Base-by-base conservation (phyloP, 345 rosid species). In the Eutrema heterophyllum region DNA sequence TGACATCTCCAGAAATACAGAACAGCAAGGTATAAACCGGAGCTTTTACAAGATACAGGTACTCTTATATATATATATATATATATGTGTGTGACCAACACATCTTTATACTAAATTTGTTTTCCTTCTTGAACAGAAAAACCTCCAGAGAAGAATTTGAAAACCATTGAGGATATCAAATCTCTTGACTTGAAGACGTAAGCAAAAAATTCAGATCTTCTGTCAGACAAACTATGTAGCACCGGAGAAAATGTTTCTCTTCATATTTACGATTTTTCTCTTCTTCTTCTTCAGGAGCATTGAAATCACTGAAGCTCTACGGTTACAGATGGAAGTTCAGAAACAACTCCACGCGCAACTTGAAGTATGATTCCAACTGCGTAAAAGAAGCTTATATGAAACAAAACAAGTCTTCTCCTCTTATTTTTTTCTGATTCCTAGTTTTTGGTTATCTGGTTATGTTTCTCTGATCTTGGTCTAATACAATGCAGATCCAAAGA, bases 281-380 rank as follows among this genome's bases (percentile, higher is more conserved):
- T 56, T 56, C 15, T 15, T 60, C 33, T 39, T 64, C 38, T 44
- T 24, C 52, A 78, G 81, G 73, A 78, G 81, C 73, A 72, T 66
- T 50, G 71, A 65, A 14, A 78, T 78, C 21, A 87, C 93, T 16
- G 97, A 90, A 86, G 93, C 98, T 41, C 78, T 93, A 81, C 81
- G 89, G 55, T 60, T 93, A 84, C 98, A 93, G 82, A 84, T 93
- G 92, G 89, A 90, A 81, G 97, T 93, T 75, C 98, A 93, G 79
- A 93, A 90, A 85, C 89, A 58, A 59, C 96, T 93, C 64, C 98
- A 93, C 39, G 98, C 90, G 81, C 98, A 93, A 75, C 97, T 90
- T 69, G 98, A 93, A 97, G 98, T 90, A 74, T 73, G 40, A 70
- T 49, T 38, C 14, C 36, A 62, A 29, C 39, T 26, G 16, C 45